Evolutionary conservation across 139 green algal species (phyloP), one percentile per base, ranked within the genome.

Genomic region (Chlamydomonas sphaeroides): DNA sequence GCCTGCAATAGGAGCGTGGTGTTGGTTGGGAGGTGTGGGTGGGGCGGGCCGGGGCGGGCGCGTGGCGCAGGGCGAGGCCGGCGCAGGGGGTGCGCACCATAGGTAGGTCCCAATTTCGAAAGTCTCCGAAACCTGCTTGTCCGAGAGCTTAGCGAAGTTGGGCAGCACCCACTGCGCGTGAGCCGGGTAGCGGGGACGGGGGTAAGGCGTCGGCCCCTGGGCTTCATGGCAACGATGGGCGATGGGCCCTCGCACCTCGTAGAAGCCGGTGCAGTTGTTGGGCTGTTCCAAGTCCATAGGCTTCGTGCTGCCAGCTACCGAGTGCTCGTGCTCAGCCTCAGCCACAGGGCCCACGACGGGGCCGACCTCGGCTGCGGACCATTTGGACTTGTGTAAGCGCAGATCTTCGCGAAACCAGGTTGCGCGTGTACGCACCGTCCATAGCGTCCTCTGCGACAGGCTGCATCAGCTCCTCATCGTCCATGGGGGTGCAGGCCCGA

Each of bases 61-160:
- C n/a, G n/a, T n/a, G n/a, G n/a, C n/a, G n/a, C n/a, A n/a, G n/a
- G n/a, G n/a, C n/a, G n/a, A n/a, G n/a, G n/a, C n/a, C n/a, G n/a
- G n/a, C n/a, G n/a, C n/a, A 66, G 7, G 10, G 6, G 28, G 39
- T 15, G 14, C 89, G 85, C 82, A 97, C 95, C 95, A 98, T 28
- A 89, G 80, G 84, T 95, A 94, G 0, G 92, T 95, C 25, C 92
- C 95, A 63, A 95, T 85, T 32, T 95, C 91, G 79, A 98, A 98
- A 0, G 78, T 86, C 0, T 92, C 72, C 0, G 94, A 97, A 25
- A 79, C 53, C 72, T 92, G 94, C 8, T 85, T 68, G 5, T 90
- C 75, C 39, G 42, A 57, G 33, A 84, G 73, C 35, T 90, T 78
- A 1, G 42, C 23, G 30, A 86, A 92, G 66, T 90, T 88, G 3